Evolutionary conservation across 2,329 filamentous ascomycete species (phyloP).

Genomic region (Ophiostoma sp.): DNA sequence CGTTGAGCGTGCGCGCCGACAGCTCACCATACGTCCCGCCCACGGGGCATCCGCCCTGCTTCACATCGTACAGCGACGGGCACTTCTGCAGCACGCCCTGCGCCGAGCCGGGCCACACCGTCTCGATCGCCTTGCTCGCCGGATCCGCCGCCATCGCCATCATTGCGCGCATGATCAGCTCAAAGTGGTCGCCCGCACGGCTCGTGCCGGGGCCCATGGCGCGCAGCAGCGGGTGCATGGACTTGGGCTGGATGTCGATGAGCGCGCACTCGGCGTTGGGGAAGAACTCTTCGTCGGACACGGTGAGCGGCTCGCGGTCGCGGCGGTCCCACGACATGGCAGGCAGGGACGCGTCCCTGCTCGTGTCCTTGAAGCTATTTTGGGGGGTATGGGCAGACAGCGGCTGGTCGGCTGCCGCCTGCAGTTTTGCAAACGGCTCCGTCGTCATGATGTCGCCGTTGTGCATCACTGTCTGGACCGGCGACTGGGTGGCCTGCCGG

Average conservation of each 20-base stretch:
- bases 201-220: constrained; percentile 39
- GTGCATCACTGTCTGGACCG: background rate
- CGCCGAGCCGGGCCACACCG: constrained; percentile 54
- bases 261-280: constrained; percentile 55
- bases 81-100: constrained; percentile 48
- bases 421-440: background rate
- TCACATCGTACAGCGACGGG: constrained; percentile 44
- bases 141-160: constrained; percentile 33
- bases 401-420: background rate
- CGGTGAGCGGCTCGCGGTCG: constrained; percentile 61
- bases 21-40: constrained; percentile 39
- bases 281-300: constrained; percentile 57
- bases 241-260: constrained; percentile 61
- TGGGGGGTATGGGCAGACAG: no score
- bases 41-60: constrained; percentile 41
- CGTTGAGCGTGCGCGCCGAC: constrained; percentile 45
- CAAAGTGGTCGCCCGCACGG: constrained; percentile 46
- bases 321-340: constrained; percentile 64
- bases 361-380: no score
- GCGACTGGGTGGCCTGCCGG: constrained; percentile 33
- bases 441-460: background rate
- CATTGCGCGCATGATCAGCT: constrained; percentile 46
- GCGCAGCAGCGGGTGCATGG: constrained; percentile 45
- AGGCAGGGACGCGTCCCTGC: constrained; percentile 34
- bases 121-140: constrained; percentile 43